Evolutionary conservation across 176 grass and related monocot species (phyloP).

Genomic region (Bothriochloa decipiens): DNA sequence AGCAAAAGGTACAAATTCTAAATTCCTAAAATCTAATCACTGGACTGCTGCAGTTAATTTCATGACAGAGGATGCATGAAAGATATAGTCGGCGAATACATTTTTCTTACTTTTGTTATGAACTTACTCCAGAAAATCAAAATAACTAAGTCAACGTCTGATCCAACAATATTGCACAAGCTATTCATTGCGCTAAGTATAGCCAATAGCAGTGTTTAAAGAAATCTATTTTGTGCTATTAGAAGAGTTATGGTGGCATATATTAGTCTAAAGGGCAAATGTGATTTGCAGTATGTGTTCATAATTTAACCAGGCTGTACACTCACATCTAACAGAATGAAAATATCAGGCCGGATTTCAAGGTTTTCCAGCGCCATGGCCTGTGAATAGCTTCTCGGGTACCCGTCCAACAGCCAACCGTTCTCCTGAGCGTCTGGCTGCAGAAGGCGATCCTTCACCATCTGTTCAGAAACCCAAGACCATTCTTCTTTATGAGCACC

Average conservation of each 20-base stretch:
- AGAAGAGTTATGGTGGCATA: neutral
- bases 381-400: conserved; percentile 91
- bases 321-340: conserved; percentile 90
- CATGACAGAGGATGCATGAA: conserved; percentile 4
- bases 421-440: conserved; percentile 86
- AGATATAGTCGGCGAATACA: too few relatives aligned
- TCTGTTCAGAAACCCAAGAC: conserved; percentile 45
- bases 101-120: neutral
- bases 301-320: neutral
- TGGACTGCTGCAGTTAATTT: conserved; percentile 21
- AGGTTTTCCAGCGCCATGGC: conserved; percentile 89
- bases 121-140: neutral
- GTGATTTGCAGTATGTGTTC: neutral
- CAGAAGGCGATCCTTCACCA: conserved; percentile 85
- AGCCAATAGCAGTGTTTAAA: neutral
- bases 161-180: neutral
- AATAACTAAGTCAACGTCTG: neutral
- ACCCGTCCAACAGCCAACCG: conserved; percentile 95
- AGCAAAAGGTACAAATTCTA: neutral
- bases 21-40: conserved; percentile 14
- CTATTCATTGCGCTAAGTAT: neutral
- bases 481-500: neutral
- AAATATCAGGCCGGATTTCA: conserved; percentile 76
- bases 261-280: neutral
- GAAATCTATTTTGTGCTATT: neutral